These are phyloP conservation scores for Talaromyces sp. DNA, from an alignment of 2,329 filamentous ascomycete species.

Conservation along the genomic window DNA sequence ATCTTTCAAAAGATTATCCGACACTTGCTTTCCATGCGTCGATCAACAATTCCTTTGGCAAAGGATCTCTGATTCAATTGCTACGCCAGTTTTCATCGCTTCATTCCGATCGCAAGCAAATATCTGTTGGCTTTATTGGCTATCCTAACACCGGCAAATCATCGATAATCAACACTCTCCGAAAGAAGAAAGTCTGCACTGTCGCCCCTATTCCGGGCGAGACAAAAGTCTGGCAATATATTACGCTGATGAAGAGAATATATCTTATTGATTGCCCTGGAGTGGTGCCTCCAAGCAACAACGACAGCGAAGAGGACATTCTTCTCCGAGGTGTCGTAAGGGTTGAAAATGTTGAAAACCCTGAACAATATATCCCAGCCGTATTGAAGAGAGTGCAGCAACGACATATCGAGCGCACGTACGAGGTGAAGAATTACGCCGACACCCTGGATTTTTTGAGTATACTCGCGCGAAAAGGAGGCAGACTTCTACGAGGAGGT, in stretches of 20 bases:
- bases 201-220: slow-evolving; percentile 94
- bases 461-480: slow-evolving; percentile 78
- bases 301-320: slow-evolving; percentile 81
- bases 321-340: slow-evolving; percentile 86
- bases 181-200: slow-evolving; percentile 89
- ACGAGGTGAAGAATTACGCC: slow-evolving; percentile 76
- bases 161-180: slow-evolving; percentile 92
- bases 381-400: slow-evolving; percentile 75
- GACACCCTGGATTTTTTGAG: slow-evolving; percentile 81
- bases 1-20: slow-evolving; percentile 83
- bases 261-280: slow-evolving; percentile 96
- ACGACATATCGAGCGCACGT: slow-evolving; percentile 87
- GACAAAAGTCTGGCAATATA: slow-evolving; percentile 98
- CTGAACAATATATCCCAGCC: slow-evolving; percentile 89
- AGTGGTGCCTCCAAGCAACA: slow-evolving; percentile 83
- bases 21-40: slow-evolving; percentile 92
- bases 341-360: slow-evolving; percentile 93
- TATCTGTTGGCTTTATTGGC: slow-evolving; percentile 82
- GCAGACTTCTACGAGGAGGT: slow-evolving; percentile 82
- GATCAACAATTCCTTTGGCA: slow-evolving; percentile 94
- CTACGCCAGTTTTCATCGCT: slow-evolving; percentile 88
- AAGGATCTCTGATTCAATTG: slow-evolving; percentile 87
- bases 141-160: slow-evolving; percentile 96
- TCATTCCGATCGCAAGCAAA: slow-evolving; percentile 87
- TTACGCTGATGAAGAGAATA: slow-evolving; percentile 90